Percentiles rank a stretch among this genome's conserved stretches.
phyloP scores from a whole-genome alignment of 2,329 filamentous ascomycete genomes.

The Pseudonectria buxi region DNA sequence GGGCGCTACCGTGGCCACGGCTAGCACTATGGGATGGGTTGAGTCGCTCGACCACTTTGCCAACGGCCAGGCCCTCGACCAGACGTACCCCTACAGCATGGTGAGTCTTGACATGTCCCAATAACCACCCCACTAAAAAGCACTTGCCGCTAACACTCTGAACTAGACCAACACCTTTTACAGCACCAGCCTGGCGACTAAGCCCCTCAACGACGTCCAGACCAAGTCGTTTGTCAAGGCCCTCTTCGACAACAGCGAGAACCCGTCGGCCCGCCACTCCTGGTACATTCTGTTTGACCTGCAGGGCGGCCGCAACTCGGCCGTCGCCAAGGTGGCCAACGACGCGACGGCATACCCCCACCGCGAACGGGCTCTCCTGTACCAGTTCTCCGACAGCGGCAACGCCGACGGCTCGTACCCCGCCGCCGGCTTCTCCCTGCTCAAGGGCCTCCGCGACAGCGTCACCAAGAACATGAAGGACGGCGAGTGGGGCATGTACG shows the following conservation, averaged over 20 bases:
- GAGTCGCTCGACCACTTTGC: constrained; percentile 18
- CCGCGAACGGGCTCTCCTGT: constrained; percentile 41
- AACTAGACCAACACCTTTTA: constrained; percentile 27
- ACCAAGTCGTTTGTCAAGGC: constrained; percentile 15
- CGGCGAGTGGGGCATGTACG: constrained; percentile 33
- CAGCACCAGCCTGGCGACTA: constrained; percentile 23
- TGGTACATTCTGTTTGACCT: constrained; percentile 24
- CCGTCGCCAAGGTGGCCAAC: constrained; percentile 22
- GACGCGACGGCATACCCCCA: constrained; percentile 31
- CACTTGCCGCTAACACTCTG: background rate
- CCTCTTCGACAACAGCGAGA: constrained; percentile 12
- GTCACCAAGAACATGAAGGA: constrained; percentile 21
- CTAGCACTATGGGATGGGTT: constrained; percentile 19
- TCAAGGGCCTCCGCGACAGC: constrained; percentile 29
- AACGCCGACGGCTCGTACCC: constrained; percentile 26
- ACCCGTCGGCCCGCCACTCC: constrained; percentile 7
- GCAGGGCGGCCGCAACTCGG: constrained; percentile 30
- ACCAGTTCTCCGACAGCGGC: constrained; percentile 41
- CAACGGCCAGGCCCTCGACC: constrained; percentile 12
- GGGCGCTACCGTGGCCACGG: constrained; percentile 3
- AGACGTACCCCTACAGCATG: constrained; percentile 19
- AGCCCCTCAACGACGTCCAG: constrained; percentile 15
- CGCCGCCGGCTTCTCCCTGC: constrained; percentile 24
- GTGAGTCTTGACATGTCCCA: constrained; percentile 7
- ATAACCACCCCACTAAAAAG: rapidly evolving